Base-by-base conservation (phyloP, 148 eudicot species). In the Fallopia convolvulus region DNA sequence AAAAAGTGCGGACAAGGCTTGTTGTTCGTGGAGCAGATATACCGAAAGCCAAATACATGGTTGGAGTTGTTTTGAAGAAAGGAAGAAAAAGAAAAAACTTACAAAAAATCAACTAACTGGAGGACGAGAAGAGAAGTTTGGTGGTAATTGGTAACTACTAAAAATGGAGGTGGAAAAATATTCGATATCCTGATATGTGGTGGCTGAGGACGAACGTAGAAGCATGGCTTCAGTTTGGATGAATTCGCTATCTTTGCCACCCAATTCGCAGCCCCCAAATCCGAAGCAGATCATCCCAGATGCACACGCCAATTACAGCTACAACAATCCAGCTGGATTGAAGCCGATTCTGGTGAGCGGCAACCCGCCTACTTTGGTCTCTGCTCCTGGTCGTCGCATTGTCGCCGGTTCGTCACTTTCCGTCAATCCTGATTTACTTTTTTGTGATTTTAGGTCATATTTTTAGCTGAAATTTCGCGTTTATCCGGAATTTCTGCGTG, bases 301-400 rank as follows among this genome's bases (percentile, higher is more conserved):
- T 39, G 42, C 72, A 13, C 39, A 14, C 21, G 39, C 3, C 44
- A 68, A 68, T 18, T 17, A 68, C 46, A 68, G 2, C 44, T 15
- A 33, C 72, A 36, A 39, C 46, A 36, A 26, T 46, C 53, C 75
- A 21, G 47, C 26, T 21, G 53, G 55, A 36, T 75, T 88, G 33
- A 88, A 91, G 78, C 98, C 98, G 71, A 92, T 94, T 5, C 87
- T 87, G 0, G 87, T 87, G 6, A 63, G 68, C 52, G 98, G 93
- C 0, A 81, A 88, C 73, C 98, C 98, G 39, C 95, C 97, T 58
- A 89, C 97, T 52, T 86, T 81, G 56, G 97, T 93, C 76, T 90
- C 98, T 52, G 94, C 94, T 78, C 92, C 97, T 21, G 88, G 87
- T 76, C 97, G 97, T 74, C 92, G 97, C 63, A 89, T 93, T 47